Percentiles rank a stretch among this genome's conserved stretches.
These are phyloP conservation scores for Staphylotrichum longicolle DNA, from an alignment of 495 filamentous ascomycete genomes.

Conservation along the genomic window DNA sequence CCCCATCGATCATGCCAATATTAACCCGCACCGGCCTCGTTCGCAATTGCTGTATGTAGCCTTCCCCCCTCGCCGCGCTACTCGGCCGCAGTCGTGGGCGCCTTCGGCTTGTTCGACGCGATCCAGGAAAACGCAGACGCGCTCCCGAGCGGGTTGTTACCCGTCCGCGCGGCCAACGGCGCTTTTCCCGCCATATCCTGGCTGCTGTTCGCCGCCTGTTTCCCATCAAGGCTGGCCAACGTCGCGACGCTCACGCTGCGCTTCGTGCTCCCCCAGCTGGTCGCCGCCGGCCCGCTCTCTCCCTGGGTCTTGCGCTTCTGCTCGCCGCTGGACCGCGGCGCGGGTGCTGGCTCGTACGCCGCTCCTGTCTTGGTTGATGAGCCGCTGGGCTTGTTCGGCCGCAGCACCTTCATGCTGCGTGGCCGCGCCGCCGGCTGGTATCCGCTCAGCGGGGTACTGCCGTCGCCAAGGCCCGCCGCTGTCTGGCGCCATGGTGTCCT, in stretches of 20 bases:
- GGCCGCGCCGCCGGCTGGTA: constrained; percentile 57
- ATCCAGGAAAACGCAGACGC: constrained; percentile 98
- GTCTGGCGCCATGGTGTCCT: constrained; percentile 72
- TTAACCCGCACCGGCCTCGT: not conserved
- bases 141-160: constrained; percentile 78
- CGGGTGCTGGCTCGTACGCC: constrained; percentile 45
- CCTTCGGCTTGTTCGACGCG: constrained; percentile 42
- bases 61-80: constrained; percentile 13
- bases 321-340: constrained; percentile 39
- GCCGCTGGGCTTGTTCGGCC: constrained; percentile 55
- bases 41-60: not conserved
- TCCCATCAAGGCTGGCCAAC: constrained; percentile 14
- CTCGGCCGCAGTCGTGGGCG: constrained; percentile 36
- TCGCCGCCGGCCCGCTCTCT: constrained; percentile 31
- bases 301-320: constrained; percentile 40
- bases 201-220: not conserved
- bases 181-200: constrained; percentile 32
- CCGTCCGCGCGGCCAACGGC: constrained; percentile 40
- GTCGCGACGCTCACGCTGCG: constrained; percentile 31
- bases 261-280: constrained; percentile 42
- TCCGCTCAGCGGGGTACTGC: constrained; percentile 48
- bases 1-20: not conserved
- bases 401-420: constrained; percentile 76
- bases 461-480: constrained; percentile 47
- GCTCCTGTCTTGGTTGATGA: constrained; percentile 48